Evolutionary conservation across 2,329 filamentous ascomycete species (phyloP), one percentile per base, ranked within the genome.

Genomic region (Cercospora sp.): DNA sequence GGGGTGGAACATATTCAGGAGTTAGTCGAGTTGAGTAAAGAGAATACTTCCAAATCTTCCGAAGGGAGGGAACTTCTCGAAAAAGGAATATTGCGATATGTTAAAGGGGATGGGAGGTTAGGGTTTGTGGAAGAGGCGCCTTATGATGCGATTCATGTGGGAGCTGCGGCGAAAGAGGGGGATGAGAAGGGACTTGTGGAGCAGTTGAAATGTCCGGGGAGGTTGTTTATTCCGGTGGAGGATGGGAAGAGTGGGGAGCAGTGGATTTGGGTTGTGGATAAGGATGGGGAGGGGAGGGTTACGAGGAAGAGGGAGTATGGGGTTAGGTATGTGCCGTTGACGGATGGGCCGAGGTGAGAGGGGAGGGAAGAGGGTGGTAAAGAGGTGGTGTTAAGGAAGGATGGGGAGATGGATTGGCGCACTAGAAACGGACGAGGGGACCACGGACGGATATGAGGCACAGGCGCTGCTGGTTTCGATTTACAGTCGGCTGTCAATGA

Each of bases 101-200:
- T 94, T 1, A 84, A 88, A 0, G 93, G 89, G 0, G 94, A 97
- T 80, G 83, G 83, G 12, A 73, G 83, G 69, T 76, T 79, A 64
- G 83, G 83, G 3, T 84, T 79, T 78, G 66, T 61, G 30, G 80
- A 83, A 12, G 84, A 81, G 69, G 80, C 79, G 31, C 81, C 88
- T 0, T 99, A 94, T 84, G 93, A 98, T 84, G 94, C 91, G 2
- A 98, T 99, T 68, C 95, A 98, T 78, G 95, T 98, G 2, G 95
- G 95, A 0, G 95, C 95, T 0, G 91, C 93, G 7, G 94, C 94
- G 0, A 58, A 58, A 26, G 86, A 82, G 26, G 86, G 88, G 75
- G 81, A 97, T 64, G 94, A 97, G 77, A 77, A 86, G 18, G 86
- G 87, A 68, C 80, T 98, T 72, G 80, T 97, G 57, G 86, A 89